Base-by-base conservation (phyloP, 2,329 filamentous ascomycete genomes). In the Dothideomycetes sp. region DNA sequence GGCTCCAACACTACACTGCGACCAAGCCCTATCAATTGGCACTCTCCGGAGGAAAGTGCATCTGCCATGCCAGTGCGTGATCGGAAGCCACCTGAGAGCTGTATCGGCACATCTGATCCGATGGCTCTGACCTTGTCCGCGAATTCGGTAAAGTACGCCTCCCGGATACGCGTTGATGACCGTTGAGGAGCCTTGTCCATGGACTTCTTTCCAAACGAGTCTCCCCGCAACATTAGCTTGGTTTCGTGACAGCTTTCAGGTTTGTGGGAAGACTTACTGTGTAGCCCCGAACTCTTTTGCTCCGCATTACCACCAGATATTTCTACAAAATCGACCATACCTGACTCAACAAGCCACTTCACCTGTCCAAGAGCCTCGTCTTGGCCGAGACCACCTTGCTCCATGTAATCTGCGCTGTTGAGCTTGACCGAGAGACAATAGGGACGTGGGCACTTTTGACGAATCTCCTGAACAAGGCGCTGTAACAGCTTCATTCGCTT, bases 101-200 rank as follows among this genome's bases (percentile, higher is more conserved):
- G 51, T 3, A 58, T 48, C 0, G 52, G 51, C 8, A 56, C 44
- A 1, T 43, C 37, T 1, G 54, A 49, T 7, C 53, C 38, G 41
- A 53, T 44, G 12, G 37, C 38, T 36, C 52, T 49, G 8, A 57
- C 50, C n/a, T 47, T 50, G 31, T 53, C 51, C 2, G 60, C 73
- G 46, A 82, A 83, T 34, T 81, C 72, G 1, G 82, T 61, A 59
- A 84, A 84, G 62, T 79, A 83, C 0, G 77, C 75, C 48, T 84
- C 79, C 5, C 79, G 68, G 0, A 67, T 33, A 14, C 27, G 31
- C 27, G 66, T 10, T 60, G 22, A 27, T 27, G 22, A 27, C 22
- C 7, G 22, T 12, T 27, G 7, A 27, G 22, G 22, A 7, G 22
- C 22, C 22, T 27, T 27, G 7, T 27, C 22, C 7, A 27, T 58